Evolutionary conservation across 116 monocot species (phyloP), one percentile per base, ranked within the genome.

Genomic region (Zostera marina): DNA sequence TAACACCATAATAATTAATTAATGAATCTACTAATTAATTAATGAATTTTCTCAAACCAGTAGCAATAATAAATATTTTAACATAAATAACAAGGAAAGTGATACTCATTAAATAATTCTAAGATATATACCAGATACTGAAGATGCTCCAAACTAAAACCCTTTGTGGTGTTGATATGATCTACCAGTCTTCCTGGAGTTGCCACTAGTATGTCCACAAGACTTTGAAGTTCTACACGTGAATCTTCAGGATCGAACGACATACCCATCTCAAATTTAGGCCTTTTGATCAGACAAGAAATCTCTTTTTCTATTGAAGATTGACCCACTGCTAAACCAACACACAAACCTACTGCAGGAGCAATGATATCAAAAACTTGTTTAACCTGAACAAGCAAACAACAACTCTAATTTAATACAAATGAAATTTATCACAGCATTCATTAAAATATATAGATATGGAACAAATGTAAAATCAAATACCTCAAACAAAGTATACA

Each of bases 151-250:
- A 98, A 61, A 69, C 66, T 90, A 73, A 98, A 98, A 67, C 96
- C 96, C 64, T 79, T 90, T 25, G 96, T 98, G 55, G 70, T 83
- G 45, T 77, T 80, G 56, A 86, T 81, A 65, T 98, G 96, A 64
- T 98, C 96, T 78, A 98, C 83, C 53, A 98, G 68, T 65, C 90
- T 89, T 63, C 96, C 96, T 52, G 96, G 96, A 54, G 96, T 98
- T 39, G 90, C 90, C 47, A 98, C 83, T 59, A 98, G 61, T 70
- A 98, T 98, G 70, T 98, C 96, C 10, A 98, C 90, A 63, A 75
- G 45, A 76, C 70, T 78, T 68, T 78, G 65, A 9, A 68, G 60
- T 48, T 79, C 70, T 44, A 63, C 45, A 44, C 56, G 72, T 25
- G 56, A 15, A 51, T 67, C 71, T 53, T 98, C 76, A 54, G 79